Evolutionary conservation across 1,284 basidiomycete species (phyloP).

Genomic region (Heimioporus retisporus): DNA sequence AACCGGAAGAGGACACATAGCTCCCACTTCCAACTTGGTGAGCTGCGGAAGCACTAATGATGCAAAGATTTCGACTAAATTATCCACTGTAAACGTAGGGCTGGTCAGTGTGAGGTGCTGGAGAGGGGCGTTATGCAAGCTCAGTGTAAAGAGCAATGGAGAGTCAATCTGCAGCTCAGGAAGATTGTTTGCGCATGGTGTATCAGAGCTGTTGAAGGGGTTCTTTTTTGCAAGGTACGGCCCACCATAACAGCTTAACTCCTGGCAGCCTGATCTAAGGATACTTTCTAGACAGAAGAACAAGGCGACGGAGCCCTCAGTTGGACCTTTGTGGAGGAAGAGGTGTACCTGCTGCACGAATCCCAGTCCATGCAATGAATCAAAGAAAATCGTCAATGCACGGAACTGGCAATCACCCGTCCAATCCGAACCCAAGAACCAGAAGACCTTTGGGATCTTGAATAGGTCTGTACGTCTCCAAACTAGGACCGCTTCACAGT

Average conservation of each 20-base stretch:
- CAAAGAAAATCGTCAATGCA: conserved; percentile 13
- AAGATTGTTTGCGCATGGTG: not conserved
- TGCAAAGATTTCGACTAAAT: not conserved
- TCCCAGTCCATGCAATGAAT: conserved; percentile 4
- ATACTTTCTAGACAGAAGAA: conserved; percentile 9
- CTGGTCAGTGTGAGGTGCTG: not conserved
- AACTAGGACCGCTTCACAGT: conserved; percentile 15
- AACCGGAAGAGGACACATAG: not conserved
- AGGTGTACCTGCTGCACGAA: conserved; percentile 5
- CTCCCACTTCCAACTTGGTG: not conserved
- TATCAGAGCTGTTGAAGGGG: not conserved
- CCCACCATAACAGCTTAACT: conserved; percentile 2
- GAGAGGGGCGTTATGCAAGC: not conserved
- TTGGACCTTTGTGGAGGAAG: conserved; percentile 8
- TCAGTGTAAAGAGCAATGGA: not conserved
- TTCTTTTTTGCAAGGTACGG: not conserved
- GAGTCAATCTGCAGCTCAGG: not conserved
- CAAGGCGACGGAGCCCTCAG: conserved; percentile 1
- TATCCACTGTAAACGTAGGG: not conserved
- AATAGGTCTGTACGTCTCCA: conserved; percentile 13
- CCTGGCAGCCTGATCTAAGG: conserved; percentile 3
- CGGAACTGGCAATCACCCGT: conserved; percentile 9
- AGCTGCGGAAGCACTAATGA: not conserved
- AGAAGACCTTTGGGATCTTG: not conserved
- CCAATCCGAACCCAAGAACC: conserved; percentile 2